Percentiles rank a stretch among this genome's conserved stretches.
Evolutionary conservation across 2,329 filamentous ascomycete genomes (phyloP).

Genomic region (Ceratocystis eucalypticola): DNA sequence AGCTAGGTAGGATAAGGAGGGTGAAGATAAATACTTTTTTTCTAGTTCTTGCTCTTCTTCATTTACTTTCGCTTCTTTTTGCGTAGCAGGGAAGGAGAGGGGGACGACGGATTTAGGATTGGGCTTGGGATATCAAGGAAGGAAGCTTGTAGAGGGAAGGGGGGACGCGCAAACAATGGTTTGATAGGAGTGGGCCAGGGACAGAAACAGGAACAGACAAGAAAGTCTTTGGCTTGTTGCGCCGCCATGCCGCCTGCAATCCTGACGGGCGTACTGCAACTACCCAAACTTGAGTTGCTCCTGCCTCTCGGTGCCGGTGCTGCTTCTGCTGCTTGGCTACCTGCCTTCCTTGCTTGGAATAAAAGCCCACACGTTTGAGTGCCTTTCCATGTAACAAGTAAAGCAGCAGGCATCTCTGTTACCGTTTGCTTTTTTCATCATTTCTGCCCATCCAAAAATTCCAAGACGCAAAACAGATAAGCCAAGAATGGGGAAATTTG

Average conservation of each 20-base stretch:
- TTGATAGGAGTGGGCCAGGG: conserved; percentile 4
- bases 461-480: background rate
- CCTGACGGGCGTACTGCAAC: background rate
- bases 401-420: background rate
- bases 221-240: background rate
- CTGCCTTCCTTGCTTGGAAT: background rate
- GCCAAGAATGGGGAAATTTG: background rate
- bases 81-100: background rate
- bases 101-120: too few species aligned
- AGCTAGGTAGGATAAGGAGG: background rate
- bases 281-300: background rate
- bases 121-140: background rate
- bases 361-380: background rate
- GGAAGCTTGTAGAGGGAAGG: background rate
- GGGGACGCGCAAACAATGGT: conserved; percentile 16
- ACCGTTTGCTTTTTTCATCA: too few species aligned
- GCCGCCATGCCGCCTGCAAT: background rate
- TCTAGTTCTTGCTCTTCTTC: background rate
- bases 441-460: background rate
- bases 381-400: background rate
- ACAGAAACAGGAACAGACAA: background rate
- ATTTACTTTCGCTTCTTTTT: background rate
- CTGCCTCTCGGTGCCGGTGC: background rate
- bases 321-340: background rate
- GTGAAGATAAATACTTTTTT: background rate